phyloP scores from a whole-genome alignment of 345 rosid genomes.

The Carallia brachiata region DNA sequence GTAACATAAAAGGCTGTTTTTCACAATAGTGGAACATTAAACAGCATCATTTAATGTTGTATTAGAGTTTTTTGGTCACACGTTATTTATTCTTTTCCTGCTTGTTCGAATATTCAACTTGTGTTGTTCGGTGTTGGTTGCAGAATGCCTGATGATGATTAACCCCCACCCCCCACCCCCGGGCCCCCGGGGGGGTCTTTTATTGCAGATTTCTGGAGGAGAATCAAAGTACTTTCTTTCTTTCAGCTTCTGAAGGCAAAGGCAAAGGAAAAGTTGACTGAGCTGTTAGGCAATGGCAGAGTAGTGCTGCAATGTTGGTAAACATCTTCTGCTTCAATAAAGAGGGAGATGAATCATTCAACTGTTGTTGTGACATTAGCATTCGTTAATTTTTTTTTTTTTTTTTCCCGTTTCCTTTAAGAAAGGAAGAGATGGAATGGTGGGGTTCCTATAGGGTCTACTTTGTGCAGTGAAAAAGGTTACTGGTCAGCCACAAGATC shows the following conservation, averaged over 20 bases:
- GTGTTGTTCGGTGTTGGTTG: too few relatives aligned
- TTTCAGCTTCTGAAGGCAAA: constrained; percentile 59
- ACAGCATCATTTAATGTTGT: not conserved
- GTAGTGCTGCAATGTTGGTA: constrained; percentile 1
- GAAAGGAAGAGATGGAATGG: not conserved
- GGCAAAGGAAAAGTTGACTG: constrained; percentile 75
- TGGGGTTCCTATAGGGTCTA: not conserved
- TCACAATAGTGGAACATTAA: not conserved
- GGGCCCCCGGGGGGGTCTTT: not conserved
- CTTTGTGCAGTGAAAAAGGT: not conserved
- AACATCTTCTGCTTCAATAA: constrained; percentile 7
- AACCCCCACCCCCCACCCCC: too few relatives aligned
- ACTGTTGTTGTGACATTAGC: constrained; percentile 35
- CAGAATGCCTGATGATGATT: too few relatives aligned
- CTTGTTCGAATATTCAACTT: not conserved
- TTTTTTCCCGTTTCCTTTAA: not conserved
- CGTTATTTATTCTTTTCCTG: not conserved
- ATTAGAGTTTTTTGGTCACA: not conserved
- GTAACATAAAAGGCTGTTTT: too few relatives aligned
- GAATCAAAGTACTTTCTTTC: constrained; percentile 77
- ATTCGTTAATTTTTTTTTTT: constrained; percentile 19
- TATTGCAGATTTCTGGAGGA: constrained; percentile 76
- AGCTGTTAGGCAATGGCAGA: constrained; percentile 9
- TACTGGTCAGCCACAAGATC: not conserved
- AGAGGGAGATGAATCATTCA: constrained; percentile 10